Percentiles rank a stretch among this genome's conserved stretches.
Conservation (phyloP, 192 early-diverging fungal species). For the Podila horticola region DNA sequence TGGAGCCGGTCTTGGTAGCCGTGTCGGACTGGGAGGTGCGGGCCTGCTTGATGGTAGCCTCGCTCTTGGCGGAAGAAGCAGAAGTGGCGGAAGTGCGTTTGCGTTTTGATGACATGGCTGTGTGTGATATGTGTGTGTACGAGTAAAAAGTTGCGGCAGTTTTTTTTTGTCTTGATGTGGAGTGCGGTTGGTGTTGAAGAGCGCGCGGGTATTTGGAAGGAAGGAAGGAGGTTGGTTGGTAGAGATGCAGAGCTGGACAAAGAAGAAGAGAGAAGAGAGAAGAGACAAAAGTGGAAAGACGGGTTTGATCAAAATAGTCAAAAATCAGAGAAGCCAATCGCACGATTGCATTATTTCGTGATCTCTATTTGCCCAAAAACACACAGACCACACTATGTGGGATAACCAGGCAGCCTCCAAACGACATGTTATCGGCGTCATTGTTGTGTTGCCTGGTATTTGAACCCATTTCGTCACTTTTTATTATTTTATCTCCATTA, state of each 20-base stretch:
- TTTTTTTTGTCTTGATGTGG: background rate
- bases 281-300: background rate
- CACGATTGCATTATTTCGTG: too few species aligned
- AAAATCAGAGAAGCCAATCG: too few species aligned
- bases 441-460: too few species aligned
- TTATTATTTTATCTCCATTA: too few species aligned
- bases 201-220: background rate
- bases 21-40: constrained; percentile 29
- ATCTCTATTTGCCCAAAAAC: too few species aligned
- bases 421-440: too few species aligned
- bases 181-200: background rate
- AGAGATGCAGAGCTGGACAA: background rate
- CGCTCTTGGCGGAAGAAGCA: constrained; percentile 17
- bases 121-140: background rate
- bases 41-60: constrained; percentile 26
- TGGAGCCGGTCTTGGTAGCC: constrained; percentile 2
- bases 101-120: constrained; percentile 34
- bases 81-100: constrained; percentile 27
- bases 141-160: background rate
- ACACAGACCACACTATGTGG: too few species aligned
- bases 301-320: background rate
- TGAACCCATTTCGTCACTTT: too few species aligned
- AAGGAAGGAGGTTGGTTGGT: background rate
- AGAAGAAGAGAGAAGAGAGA: constrained; percentile 6
- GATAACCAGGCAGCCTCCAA: too few species aligned